A percentile compares a stretch with the other conserved stretches of the same genome.
Evolutionary conservation across 169 alveolate genomes (phyloP).

Genomic region (Eimeria nieschulzi): DNA sequence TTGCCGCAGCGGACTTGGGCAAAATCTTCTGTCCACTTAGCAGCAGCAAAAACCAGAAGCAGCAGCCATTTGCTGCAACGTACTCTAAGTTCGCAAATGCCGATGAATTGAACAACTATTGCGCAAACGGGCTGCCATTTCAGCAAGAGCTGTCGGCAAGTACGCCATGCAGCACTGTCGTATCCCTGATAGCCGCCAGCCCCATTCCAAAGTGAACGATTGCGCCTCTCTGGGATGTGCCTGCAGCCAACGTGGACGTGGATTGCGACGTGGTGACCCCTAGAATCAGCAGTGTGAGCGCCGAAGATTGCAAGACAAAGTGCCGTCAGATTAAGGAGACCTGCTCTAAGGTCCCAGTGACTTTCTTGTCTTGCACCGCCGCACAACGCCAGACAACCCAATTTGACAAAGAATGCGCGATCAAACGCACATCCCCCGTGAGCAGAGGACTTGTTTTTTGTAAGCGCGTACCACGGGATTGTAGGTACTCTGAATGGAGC

Average conservation of each 20-base stretch:
- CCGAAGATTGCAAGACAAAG: slow-evolving; percentile 31
- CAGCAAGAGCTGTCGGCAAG: slow-evolving; percentile 29
- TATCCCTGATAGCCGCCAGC: not conserved
- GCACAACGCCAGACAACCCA: slow-evolving; percentile 34
- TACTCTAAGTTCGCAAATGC: slow-evolving; percentile 27
- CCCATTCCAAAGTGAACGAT: not conserved
- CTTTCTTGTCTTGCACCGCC: slow-evolving; percentile 44
- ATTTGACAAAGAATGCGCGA: slow-evolving; percentile 26
- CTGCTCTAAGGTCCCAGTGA: not conserved
- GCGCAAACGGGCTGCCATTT: slow-evolving; percentile 35
- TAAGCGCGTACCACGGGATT: slow-evolving; percentile 20
- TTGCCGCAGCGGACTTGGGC: slow-evolving; percentile 59
- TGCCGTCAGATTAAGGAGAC: slow-evolving; percentile 30
- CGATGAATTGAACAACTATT: slow-evolving; percentile 54
- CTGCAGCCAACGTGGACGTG: slow-evolving; percentile 39
- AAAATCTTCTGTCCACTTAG: slow-evolving; percentile 61
- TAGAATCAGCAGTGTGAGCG: not conserved
- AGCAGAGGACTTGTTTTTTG: slow-evolving; percentile 57
- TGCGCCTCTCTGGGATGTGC: not conserved
- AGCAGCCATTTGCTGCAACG: slow-evolving; percentile 24
- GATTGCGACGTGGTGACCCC: slow-evolving; percentile 11
- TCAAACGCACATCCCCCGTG: slow-evolving; percentile 1
- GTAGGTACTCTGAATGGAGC: slow-evolving; percentile 57
- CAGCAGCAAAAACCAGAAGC: slow-evolving; percentile 23
- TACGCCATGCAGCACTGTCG: slow-evolving; percentile 31